Evolutionary conservation across 176 grass and related monocot genomes (phyloP).

Genomic region (Zea mays): DNA sequence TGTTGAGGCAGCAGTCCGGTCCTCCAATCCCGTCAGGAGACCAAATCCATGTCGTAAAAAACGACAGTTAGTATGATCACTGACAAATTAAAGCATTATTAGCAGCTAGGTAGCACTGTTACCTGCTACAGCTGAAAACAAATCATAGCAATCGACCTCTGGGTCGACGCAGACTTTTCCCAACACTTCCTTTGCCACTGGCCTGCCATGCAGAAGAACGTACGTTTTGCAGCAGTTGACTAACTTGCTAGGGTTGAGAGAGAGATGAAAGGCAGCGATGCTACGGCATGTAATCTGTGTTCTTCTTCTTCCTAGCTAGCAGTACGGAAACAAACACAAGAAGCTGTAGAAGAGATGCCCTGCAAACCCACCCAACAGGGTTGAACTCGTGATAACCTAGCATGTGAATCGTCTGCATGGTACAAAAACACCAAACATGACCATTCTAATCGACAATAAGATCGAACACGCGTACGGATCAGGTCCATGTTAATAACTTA

Average conservation of each 20-base stretch:
- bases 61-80: constrained; percentile 21
- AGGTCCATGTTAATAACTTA: constrained; percentile 20
- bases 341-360: constrained; percentile 26
- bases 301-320: constrained; percentile 6
- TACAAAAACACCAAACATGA: constrained; percentile 3
- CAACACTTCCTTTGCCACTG: constrained; percentile 25
- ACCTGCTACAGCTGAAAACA: constrained; percentile 47
- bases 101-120: background rate
- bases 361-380: constrained; percentile 40
- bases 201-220: constrained; percentile 34
- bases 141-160: constrained; percentile 40
- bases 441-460: background rate
- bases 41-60: background rate
- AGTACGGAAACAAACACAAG: background rate
- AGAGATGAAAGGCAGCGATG: background rate
- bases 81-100: background rate
- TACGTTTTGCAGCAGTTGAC: background rate
- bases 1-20: constrained; percentile 58
- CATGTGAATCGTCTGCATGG: constrained; percentile 39
- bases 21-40: constrained; percentile 29
- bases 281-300: background rate
- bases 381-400: constrained; percentile 54
- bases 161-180: constrained; percentile 39
- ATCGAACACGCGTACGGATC: background rate
- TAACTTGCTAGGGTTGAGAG: background rate